Conservation (phyloP, 139 green algal species). For the Chlamydomonas asymmetrica region DNA sequence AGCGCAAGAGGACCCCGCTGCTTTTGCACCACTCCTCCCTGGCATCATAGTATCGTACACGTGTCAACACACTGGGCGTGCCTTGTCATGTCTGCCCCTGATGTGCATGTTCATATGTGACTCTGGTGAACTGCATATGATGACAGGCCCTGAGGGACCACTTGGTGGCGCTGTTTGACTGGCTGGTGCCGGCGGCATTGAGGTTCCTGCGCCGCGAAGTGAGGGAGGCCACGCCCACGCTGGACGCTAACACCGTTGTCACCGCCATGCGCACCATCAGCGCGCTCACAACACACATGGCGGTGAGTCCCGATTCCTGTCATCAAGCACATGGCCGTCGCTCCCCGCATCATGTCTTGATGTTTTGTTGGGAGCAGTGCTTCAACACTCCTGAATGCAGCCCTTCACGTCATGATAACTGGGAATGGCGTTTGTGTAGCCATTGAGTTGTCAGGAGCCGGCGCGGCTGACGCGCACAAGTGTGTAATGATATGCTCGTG, state of each 20-base stretch:
- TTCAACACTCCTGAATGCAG: too few relatives aligned
- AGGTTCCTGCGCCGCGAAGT: conserved; percentile 64
- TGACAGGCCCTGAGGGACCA: conserved; percentile 22
- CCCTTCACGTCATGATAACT: too few relatives aligned
- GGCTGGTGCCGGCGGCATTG: conserved; percentile 67
- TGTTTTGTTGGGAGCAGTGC: too few relatives aligned
- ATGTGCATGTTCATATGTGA: conserved; percentile 1
- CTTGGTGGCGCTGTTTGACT: conserved; percentile 67
- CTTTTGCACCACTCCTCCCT: background rate
- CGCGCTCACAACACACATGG: conserved; percentile 34
- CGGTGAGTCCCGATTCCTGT: background rate
- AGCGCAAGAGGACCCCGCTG: too few relatives aligned
- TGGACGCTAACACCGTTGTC: conserved; percentile 62
- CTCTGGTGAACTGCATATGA: too few relatives aligned
- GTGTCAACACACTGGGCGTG: background rate
- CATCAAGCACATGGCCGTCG: too few relatives aligned
- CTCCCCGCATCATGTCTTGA: too few relatives aligned
- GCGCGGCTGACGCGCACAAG: too few relatives aligned
- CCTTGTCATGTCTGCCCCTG: too few relatives aligned
- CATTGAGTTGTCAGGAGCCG: too few relatives aligned
- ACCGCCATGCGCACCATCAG: conserved; percentile 62
- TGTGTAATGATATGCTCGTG: too few relatives aligned
- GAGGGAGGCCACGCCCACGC: conserved; percentile 61
- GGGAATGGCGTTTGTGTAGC: too few relatives aligned
- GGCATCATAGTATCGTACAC: background rate